phyloP scores from a whole-genome alignment of 2,329 filamentous ascomycete species.

The Capronia americana region DNA sequence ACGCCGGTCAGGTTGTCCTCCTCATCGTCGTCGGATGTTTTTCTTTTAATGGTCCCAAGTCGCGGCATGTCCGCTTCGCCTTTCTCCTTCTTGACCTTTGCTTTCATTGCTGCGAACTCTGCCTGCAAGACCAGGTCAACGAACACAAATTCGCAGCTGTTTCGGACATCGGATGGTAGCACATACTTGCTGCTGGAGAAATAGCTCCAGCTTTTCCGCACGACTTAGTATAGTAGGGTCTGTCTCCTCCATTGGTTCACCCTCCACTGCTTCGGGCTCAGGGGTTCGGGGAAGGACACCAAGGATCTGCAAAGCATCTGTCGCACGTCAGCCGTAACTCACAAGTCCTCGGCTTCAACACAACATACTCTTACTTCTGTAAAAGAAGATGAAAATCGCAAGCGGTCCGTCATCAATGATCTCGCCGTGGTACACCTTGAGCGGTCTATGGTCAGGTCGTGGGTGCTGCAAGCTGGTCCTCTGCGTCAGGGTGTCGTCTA shows the following conservation, averaged over 20 bases:
- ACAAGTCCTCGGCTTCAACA: background rate
- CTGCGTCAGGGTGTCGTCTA: background rate
- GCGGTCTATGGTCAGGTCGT: background rate
- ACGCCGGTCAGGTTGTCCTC: background rate
- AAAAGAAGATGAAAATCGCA: background rate
- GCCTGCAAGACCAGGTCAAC: background rate
- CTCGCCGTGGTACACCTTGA: background rate
- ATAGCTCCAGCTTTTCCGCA: background rate
- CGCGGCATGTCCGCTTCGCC: background rate
- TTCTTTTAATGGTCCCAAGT: background rate
- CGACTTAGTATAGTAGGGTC: background rate
- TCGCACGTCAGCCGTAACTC: background rate
- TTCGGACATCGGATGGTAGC: background rate
- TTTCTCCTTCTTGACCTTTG: background rate
- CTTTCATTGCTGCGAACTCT: background rate
- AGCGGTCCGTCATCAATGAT: background rate
- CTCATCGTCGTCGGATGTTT: background rate
- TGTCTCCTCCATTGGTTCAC: background rate
- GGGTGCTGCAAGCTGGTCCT: background rate
- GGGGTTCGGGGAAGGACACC: background rate
- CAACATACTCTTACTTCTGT: background rate
- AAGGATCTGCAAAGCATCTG: constrained; percentile 2
- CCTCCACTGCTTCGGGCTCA: background rate
- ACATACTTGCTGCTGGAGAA: background rate
- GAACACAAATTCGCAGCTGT: background rate